A percentile compares a stretch with the other conserved stretches of the same genome.
phyloP scores from a whole-genome alignment of 2,329 filamentous ascomycete genomes.

The Fusarium sacchari region DNA sequence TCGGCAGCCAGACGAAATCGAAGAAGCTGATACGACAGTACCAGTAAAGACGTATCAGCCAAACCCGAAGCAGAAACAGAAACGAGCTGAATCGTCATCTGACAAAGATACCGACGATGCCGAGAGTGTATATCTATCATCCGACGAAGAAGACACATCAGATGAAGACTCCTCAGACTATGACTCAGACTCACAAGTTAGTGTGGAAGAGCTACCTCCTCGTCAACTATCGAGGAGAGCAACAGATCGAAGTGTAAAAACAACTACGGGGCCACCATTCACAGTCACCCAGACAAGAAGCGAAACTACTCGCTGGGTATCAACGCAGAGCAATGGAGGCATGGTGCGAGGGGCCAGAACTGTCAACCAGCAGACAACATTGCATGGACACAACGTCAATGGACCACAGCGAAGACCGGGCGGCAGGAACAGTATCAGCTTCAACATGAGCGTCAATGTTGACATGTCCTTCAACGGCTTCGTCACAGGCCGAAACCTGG shows the following conservation, averaged over 20 bases:
- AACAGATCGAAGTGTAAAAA: slow-evolving; percentile 4
- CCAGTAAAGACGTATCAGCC: slow-evolving; percentile 7
- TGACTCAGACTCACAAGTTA: slow-evolving; percentile 24
- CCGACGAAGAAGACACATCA: slow-evolving; percentile 24
- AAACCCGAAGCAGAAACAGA: slow-evolving; percentile 12
- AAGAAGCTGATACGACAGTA: slow-evolving; percentile 21
- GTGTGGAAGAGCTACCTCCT: slow-evolving; percentile 19
- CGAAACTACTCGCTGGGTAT: slow-evolving; percentile 39
- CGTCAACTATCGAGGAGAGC: slow-evolving; percentile 23
- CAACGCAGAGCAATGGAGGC: slow-evolving; percentile 23
- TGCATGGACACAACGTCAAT: slow-evolving; percentile 29
- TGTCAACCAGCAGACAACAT: slow-evolving; percentile 33
- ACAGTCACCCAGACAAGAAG: slow-evolving; percentile 30
- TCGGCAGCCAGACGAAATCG: slow-evolving; percentile 33
- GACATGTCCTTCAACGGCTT: slow-evolving; percentile 41
- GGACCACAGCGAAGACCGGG: slow-evolving; percentile 6
- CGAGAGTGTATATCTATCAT: slow-evolving; percentile 38
- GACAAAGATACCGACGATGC: slow-evolving; percentile 17
- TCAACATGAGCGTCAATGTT: slow-evolving; percentile 42
- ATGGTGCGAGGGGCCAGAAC: slow-evolving; percentile 32
- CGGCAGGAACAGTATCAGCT: slow-evolving; percentile 36
- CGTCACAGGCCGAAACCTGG: slow-evolving; percentile 40
- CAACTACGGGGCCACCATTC: slow-evolving; percentile 10
- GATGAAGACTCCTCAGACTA: slow-evolving; percentile 28
- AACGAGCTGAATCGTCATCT: slow-evolving; percentile 15